Evolutionary conservation across 148 eudicot genomes (phyloP), one percentile per base, ranked within the genome.

Genomic region (Fallopia convolvulus): DNA sequence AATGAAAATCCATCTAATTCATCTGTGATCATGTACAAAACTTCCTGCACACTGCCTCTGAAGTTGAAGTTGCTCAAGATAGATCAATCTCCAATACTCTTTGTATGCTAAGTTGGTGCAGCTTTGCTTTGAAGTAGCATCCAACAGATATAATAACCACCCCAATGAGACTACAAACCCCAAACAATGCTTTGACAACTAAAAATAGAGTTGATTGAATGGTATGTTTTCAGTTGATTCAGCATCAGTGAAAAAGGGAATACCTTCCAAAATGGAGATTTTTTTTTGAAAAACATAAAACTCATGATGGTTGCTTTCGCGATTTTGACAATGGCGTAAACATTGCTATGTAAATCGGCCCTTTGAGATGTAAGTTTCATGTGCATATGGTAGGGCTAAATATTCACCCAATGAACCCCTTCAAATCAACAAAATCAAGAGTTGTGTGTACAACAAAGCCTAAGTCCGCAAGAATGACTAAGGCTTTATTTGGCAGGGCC

Each of bases 271-370:
- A 82, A 74, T 87, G 83, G 66, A 89, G 92, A 55, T 83, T 55
- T 23, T 93, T 91, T 2, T 93, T 91, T n/a, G 0, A 93, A 86
- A 82, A 91, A 84, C 3, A 87, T 55, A 46, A 84, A 84, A 13
- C 93, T 93, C 95, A 91, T 87, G 26, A 82, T 78, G 30, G 87
- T 90, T 40, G 98, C 96, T 76, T 91, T 88, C 30, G 84, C 93
- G n/a, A 93, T 93, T 5, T n/a, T n/a, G 86, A 83, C 15, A 93
- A 46, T 39, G 98, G 98, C 85, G 84, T 89, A 83, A 93, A 93
- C 93, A 91, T 84, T 14, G 96, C 88, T 18, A 93, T 81, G 44
- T 86, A 93, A 32, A 93, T 88, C 5, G 96, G 98, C 14, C 93
- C 98, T 75, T 84, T 91, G 68, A 80, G 23, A 8, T 76, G 88